A percentile compares a stretch with the other conserved stretches of the same genome.
These are phyloP conservation scores for Epichloe brachyelytri DNA, from an alignment of 2,329 filamentous ascomycete species.

Conservation along the genomic window DNA sequence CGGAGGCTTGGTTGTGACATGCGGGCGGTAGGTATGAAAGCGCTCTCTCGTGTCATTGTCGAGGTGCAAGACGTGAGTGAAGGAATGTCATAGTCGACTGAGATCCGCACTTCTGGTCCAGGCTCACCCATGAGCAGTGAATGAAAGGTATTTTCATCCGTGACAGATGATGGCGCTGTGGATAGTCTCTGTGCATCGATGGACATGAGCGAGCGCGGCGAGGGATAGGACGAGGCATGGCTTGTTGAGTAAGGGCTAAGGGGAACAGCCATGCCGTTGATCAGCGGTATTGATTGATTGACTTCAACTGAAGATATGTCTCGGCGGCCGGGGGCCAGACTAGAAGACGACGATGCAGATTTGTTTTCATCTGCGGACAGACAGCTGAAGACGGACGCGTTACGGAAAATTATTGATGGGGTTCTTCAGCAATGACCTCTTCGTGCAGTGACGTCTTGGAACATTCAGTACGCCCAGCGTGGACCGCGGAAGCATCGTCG, in stretches of 20 bases:
- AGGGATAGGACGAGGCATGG: slow-evolving; percentile 48
- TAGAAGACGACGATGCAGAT: slow-evolving; percentile 33
- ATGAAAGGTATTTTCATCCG: slow-evolving; percentile 58
- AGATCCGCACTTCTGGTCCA: slow-evolving; percentile 58
- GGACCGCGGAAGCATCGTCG: slow-evolving; percentile 13
- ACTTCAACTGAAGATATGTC: slow-evolving; percentile 40
- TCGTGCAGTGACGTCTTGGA: slow-evolving; percentile 39
- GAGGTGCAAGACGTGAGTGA: slow-evolving; percentile 65
- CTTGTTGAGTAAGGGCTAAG: slow-evolving; percentile 53
- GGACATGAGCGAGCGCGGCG: slow-evolving; percentile 54
- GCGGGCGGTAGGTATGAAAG: slow-evolving; percentile 30
- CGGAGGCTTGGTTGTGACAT: slow-evolving; percentile 35
- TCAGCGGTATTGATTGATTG: slow-evolving; percentile 27
- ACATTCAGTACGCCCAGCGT: slow-evolving; percentile 31
- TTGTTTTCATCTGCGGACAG: slow-evolving; percentile 22
- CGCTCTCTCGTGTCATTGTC: slow-evolving; percentile 60
- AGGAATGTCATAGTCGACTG: slow-evolving; percentile 56
- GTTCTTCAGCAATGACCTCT: slow-evolving; percentile 36
- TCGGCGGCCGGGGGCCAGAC: slow-evolving; percentile 25
- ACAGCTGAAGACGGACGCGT: slow-evolving; percentile 21
- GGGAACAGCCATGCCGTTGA: slow-evolving; percentile 33
- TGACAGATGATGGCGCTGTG: slow-evolving; percentile 61
- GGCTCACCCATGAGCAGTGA: slow-evolving; percentile 63
- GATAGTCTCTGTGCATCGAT: slow-evolving; percentile 62
- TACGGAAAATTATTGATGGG: slow-evolving; percentile 26